Evolutionary conservation across 345 rosid genomes (phyloP).

Genomic region (Eucalyptus pauciflora): DNA sequence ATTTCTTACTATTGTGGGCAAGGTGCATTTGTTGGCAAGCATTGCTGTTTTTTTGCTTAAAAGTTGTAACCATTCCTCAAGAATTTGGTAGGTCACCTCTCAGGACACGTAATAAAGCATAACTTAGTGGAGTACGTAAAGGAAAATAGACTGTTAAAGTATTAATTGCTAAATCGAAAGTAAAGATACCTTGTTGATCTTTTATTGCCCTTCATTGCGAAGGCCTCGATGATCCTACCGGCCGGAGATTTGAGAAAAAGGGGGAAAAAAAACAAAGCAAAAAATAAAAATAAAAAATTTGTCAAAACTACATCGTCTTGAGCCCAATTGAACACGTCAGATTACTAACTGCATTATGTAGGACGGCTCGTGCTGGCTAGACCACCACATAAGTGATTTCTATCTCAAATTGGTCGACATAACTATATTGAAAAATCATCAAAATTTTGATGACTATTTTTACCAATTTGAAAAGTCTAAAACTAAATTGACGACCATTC

Average conservation of each 20-base stretch:
- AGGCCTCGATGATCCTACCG: accelerated
- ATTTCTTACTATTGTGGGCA: not conserved
- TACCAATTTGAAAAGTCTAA: accelerated
- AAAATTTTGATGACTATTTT: no score
- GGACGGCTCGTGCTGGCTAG: accelerated
- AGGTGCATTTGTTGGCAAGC: not conserved
- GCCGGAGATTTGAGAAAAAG: no score
- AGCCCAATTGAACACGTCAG: accelerated
- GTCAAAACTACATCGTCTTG: accelerated
- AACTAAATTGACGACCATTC: accelerated
- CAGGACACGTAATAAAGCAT: not conserved
- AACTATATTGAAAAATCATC: accelerated
- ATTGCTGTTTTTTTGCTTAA: no score
- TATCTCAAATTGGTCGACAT: accelerated
- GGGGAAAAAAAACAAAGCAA: accelerated
- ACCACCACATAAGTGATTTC: not conserved
- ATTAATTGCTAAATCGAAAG: not conserved
- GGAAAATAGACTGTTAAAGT: not conserved
- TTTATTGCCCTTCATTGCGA: accelerated
- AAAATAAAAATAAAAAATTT: no score
- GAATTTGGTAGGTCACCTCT: not conserved
- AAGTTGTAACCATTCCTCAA: not conserved
- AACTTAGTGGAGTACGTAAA: not conserved
- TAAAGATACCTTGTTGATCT: not conserved
- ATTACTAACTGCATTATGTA: not conserved